Evolutionary conservation across 2,329 filamentous ascomycete genomes (phyloP).

Genomic region (Fusarium incarnatum): DNA sequence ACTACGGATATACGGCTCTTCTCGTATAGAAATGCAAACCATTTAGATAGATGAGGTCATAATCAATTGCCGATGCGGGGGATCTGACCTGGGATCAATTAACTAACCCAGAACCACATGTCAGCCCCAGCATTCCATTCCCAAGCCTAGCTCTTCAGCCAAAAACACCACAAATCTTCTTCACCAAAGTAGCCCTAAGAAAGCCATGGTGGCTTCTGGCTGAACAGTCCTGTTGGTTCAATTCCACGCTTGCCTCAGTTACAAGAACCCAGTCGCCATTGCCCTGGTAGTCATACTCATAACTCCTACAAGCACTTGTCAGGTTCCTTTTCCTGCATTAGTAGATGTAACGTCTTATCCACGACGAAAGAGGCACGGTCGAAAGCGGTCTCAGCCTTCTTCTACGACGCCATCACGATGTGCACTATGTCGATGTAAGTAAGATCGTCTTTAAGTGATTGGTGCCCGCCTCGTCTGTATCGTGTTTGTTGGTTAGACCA

Average conservation of each 20-base stretch:
- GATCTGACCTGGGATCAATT: background rate
- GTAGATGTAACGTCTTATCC: background rate
- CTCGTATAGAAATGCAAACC: background rate
- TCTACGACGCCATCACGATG: constrained; percentile 12
- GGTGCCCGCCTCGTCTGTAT: constrained; percentile 40
- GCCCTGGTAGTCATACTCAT: background rate
- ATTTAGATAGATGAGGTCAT: background rate
- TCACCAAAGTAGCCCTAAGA: background rate
- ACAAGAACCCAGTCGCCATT: constrained; percentile 3
- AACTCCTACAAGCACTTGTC: background rate
- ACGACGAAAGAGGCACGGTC: background rate
- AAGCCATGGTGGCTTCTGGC: constrained; percentile 10
- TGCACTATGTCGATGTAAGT: constrained; percentile 13
- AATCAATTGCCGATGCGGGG: background rate
- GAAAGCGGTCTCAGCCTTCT: constrained; percentile 19
- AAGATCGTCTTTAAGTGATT: constrained; percentile 32
- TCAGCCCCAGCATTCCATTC: constrained; percentile 9
- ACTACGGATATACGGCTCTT: background rate
- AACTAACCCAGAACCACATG: constrained; percentile 2
- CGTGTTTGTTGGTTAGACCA: background rate
- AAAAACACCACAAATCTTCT: background rate
- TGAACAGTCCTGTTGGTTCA: constrained; percentile 10
- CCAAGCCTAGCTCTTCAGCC: background rate
- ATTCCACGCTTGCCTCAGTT: background rate
- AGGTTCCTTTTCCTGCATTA: background rate